Conservation (phyloP, 192 early-diverging fungal genomes). For the Coemansia sp. region DNA sequence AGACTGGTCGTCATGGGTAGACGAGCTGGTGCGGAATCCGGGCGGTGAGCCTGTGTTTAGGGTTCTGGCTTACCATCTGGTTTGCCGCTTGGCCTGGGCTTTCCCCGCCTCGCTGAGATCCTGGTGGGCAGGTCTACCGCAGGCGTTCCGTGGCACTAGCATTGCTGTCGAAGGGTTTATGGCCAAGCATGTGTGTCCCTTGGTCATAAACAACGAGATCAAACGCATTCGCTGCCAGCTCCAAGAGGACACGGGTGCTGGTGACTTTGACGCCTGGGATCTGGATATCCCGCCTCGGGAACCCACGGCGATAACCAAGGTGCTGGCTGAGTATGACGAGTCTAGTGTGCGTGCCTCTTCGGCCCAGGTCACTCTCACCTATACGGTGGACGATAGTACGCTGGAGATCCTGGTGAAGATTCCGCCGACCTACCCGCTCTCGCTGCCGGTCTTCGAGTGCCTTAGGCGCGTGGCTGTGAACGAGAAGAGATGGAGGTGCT, state of each 20-base stretch:
- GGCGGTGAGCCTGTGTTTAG: slow-evolving; percentile 19
- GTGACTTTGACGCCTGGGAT: background rate
- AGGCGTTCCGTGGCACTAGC: slow-evolving; percentile 22
- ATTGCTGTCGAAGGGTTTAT: slow-evolving; percentile 36
- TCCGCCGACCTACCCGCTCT: slow-evolving; percentile 50
- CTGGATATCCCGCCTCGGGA: background rate
- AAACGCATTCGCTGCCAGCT: slow-evolving; percentile 19
- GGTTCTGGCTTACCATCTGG: slow-evolving; percentile 26
- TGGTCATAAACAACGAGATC: slow-evolving; percentile 17
- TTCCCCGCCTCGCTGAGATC: slow-evolving; percentile 38
- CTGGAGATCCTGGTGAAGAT: slow-evolving; percentile 53
- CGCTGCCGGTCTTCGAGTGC: slow-evolving; percentile 33
- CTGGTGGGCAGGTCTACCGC: slow-evolving; percentile 46
- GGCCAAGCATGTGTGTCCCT: slow-evolving; percentile 11
- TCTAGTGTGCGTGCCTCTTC: slow-evolving; percentile 18
- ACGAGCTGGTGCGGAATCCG: slow-evolving; percentile 17
- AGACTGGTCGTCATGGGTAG: slow-evolving; percentile 34
- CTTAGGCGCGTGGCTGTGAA: slow-evolving; percentile 46
- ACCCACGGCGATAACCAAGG: slow-evolving; percentile 19
- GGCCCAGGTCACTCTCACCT: slow-evolving; percentile 25
- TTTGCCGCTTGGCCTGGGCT: slow-evolving; percentile 16
- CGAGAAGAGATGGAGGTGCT: slow-evolving; percentile 57
- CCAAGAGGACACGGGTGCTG: background rate
- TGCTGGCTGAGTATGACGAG: slow-evolving; percentile 44
- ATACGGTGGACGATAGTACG: slow-evolving; percentile 48